These are phyloP conservation scores for Coemansia sp. DNA, from an alignment of 192 early-diverging fungal genomes.

Conservation along the genomic window DNA sequence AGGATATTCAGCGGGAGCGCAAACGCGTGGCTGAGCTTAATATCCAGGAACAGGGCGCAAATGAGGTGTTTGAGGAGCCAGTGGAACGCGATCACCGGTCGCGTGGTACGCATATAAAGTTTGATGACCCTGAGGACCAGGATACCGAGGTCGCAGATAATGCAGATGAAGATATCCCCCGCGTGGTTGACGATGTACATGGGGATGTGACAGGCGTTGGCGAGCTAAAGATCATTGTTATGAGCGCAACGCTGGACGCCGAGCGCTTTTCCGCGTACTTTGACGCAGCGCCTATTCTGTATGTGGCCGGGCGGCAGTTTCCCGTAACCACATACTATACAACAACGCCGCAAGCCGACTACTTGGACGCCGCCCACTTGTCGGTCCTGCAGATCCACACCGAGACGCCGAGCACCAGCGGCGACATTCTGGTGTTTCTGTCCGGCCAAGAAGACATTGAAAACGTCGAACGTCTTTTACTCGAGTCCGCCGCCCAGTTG, in stretches of 20 bases:
- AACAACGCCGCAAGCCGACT: constrained; percentile 79
- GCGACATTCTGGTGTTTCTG: constrained; percentile 93
- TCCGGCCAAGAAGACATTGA: constrained; percentile 94
- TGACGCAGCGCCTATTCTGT: constrained; percentile 76
- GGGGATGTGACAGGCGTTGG: constrained; percentile 39
- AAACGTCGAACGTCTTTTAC: constrained; percentile 77
- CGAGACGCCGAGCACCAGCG: constrained; percentile 66
- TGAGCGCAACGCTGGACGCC: constrained; percentile 96
- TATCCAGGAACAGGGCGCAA: background rate
- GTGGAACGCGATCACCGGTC: constrained; percentile 19
- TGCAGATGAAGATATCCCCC: background rate
- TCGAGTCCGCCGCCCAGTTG: constrained; percentile 36
- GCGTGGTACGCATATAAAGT: constrained; percentile 25
- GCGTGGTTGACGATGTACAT: constrained; percentile 16
- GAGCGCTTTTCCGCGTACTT: constrained; percentile 91
- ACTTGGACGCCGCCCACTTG: constrained; percentile 85
- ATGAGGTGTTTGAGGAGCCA: background rate
- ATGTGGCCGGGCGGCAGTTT: constrained; percentile 88
- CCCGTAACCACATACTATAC: constrained; percentile 84
- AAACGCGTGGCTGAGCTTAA: constrained; percentile 39
- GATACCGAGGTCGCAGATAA: background rate
- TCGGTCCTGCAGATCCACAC: constrained; percentile 88
- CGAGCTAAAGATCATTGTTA: constrained; percentile 89
- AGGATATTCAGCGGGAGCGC: constrained; percentile 76
- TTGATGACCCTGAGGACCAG: constrained; percentile 9